Evolutionary conservation across 352 stramenopile species (phyloP).

Genomic region (Pythium grandisporangium): DNA sequence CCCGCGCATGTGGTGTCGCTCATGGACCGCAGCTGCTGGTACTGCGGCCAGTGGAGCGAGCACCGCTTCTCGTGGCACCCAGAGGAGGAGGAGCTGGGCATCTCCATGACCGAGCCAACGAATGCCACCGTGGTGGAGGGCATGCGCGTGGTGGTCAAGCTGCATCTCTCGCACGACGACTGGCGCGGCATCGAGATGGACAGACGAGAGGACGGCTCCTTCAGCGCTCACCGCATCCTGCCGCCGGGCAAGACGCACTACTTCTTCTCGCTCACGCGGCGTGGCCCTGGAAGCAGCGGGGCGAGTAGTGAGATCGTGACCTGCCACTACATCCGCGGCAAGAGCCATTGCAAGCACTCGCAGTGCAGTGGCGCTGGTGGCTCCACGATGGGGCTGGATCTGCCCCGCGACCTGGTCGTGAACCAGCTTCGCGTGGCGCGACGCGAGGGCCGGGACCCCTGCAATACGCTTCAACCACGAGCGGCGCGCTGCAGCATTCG

Average conservation of each 20-base stretch:
- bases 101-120: constrained; percentile 11
- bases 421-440: constrained; percentile 46
- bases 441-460: constrained; percentile 52
- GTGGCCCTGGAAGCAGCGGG: too few species aligned
- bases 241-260: constrained; percentile 67
- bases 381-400: too few species aligned
- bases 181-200: constrained; percentile 66
- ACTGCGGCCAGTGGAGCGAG: constrained; percentile 66
- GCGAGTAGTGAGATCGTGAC: constrained; percentile 14
- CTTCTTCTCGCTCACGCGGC: constrained; percentile 50
- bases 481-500: constrained; percentile 27
- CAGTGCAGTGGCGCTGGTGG: too few species aligned
- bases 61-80: constrained; percentile 67
- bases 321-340: constrained; percentile 37
- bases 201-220: constrained; percentile 39
- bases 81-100: constrained; percentile 19
- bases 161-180: constrained; percentile 65
- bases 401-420: constrained; percentile 11
- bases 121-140: constrained; percentile 3
- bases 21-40: constrained; percentile 71
- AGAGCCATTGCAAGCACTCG: constrained; percentile 22
- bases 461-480: constrained; percentile 58
- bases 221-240: constrained; percentile 47
- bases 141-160: constrained; percentile 12
- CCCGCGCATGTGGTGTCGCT: constrained; percentile 34